Evolutionary conservation across 2,329 filamentous ascomycete genomes (phyloP).

Genomic region (Ophiostoma sp.): DNA sequence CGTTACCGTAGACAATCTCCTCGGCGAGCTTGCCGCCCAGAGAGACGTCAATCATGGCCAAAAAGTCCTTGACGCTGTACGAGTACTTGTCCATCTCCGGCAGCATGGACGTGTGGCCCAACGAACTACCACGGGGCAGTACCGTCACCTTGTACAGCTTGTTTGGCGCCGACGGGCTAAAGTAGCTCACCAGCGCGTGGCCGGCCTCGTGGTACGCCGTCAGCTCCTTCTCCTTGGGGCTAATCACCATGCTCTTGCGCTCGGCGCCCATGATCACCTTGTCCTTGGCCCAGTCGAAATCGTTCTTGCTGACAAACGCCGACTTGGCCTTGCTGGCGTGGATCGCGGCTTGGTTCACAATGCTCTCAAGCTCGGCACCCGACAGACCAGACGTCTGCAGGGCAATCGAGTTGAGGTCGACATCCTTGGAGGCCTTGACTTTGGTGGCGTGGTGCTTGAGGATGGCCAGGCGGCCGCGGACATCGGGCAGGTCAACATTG

Average conservation of each 20-base stretch:
- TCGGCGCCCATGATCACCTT: constrained; percentile 97
- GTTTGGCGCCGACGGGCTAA: constrained; percentile 68
- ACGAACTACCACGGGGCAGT: constrained; percentile 80
- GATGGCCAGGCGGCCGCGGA: constrained; percentile 88
- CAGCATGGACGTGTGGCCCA: constrained; percentile 85
- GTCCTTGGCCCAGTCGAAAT: constrained; percentile 98
- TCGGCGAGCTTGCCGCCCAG: constrained; percentile 76
- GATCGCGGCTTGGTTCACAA: constrained; percentile 94
- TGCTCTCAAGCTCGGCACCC: constrained; percentile 92
- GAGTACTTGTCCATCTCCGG: constrained; percentile 93
- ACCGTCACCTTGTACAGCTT: constrained; percentile 97
- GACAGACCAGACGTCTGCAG: constrained; percentile 89
- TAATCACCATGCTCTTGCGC: constrained; percentile 83
- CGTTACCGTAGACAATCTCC: constrained; percentile 86
- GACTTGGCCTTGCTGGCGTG: constrained; percentile 88
- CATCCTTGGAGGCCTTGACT: constrained; percentile 75
- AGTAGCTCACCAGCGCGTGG: constrained; percentile 86
- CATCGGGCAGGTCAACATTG: constrained; percentile 83
- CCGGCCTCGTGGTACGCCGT: constrained; percentile 98
- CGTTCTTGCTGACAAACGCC: constrained; percentile 69
- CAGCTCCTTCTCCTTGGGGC: constrained; percentile 90
- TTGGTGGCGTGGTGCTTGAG: constrained; percentile 92
- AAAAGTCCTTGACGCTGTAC: constrained; percentile 78
- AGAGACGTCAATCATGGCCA: constrained; percentile 68
- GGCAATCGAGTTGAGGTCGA: constrained; percentile 81